Base-by-base conservation (phyloP, 305 asterid genomes). In the Andrographis paniculata region DNA sequence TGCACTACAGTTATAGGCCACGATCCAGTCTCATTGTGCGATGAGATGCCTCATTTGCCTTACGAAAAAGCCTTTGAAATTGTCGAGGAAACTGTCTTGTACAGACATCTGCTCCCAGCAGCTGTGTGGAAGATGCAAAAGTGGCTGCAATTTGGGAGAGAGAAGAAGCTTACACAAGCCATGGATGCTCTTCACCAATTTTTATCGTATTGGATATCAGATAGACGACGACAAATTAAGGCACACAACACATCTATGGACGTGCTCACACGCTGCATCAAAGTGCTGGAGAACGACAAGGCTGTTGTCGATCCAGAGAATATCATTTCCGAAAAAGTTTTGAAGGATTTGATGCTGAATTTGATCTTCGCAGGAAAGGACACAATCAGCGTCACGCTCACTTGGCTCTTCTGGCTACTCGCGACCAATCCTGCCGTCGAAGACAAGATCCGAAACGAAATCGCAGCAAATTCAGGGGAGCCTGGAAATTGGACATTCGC, bases 341-440 rank as follows among this genome's bases (percentile, higher is more conserved):
- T 9, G 1, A 33, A 33, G 13, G 38, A 33, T 33, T 10, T 33
- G n/a, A 7, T 33, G 38, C 38, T 33, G 38, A 33, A 33, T 33
- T 13, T 33, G n/a, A 33, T 33, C 38, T 33, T 33, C 12, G 38
- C 13, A 11, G 38, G 38, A 7, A 33, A 33, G 2, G 13, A 33
- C 38, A 33, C 38, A 0, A 11, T 33, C 4, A 11, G 13, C 12
- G 9, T n/a, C 16, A 20, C 66, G 12, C 70, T 63, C 0, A 39
- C 70, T 4, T 68, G 63, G 64, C 58, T 68, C 51, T 63, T 63
- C 31, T 68, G 64, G 63, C 74, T 68, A 5, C 20, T 63, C 1
- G 55, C 74, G 1, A 58, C 36, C 1, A 60, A 68, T 41, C 66
- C 58, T 0, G 6, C 12, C 0, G 58, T 44, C 23, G 66, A 68